phyloP scores from a whole-genome alignment of 2,329 filamentous ascomycete species.

The Trichoderma sp. region DNA sequence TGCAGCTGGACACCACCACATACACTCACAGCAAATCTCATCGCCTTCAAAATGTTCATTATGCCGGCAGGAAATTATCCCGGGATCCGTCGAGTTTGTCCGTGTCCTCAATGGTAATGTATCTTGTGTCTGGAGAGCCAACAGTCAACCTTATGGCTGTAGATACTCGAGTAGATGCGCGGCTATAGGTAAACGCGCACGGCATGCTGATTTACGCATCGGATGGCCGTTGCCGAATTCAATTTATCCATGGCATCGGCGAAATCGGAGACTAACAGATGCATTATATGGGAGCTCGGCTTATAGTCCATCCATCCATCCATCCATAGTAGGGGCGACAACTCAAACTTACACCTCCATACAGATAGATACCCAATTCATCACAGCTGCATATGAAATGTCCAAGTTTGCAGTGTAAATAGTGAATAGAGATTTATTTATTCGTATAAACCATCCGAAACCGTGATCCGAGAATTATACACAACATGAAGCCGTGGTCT shows the following conservation, averaged over 20 bases:
- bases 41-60: rapidly evolving
- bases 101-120: too few relatives aligned
- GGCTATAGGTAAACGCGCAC: not conserved
- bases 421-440: not conserved
- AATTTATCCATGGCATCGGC: not conserved
- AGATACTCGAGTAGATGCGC: not conserved
- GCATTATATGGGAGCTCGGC: not conserved
- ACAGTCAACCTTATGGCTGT: not conserved
- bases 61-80: not conserved
- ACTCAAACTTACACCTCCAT: not conserved
- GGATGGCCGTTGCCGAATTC: not conserved
- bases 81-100: not conserved
- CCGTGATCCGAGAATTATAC: not conserved
- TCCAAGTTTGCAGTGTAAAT: not conserved
- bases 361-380: not conserved
- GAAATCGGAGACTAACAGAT: not conserved
- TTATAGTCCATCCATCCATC: not conserved
- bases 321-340: not conserved
- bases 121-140: not conserved
- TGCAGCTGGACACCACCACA: not conserved
- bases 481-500: not conserved
- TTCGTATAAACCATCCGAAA: not conserved
- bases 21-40: too few relatives aligned
- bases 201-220: not conserved
- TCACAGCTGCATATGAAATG: not conserved